Percentiles rank a stretch among this genome's conserved stretches.
These are phyloP conservation scores for Pezicula rhizophila DNA, from an alignment of 2,329 filamentous ascomycete species.

Conservation along the genomic window DNA sequence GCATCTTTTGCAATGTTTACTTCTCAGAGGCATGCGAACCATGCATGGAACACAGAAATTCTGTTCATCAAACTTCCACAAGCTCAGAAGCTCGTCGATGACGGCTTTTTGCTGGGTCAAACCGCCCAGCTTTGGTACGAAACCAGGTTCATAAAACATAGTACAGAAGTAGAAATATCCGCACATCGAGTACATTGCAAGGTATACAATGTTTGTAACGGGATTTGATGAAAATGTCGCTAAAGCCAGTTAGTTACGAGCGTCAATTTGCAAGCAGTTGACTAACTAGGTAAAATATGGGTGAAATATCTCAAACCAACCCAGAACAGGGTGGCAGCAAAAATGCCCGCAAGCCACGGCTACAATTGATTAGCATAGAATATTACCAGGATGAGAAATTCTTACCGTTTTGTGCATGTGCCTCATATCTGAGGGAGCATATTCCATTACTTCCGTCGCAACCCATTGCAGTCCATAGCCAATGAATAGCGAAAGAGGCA, in stretches of 20 bases:
- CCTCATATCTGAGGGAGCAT: conserved; percentile 82
- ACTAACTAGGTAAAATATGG: conserved; percentile 64
- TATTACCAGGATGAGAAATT: neutral
- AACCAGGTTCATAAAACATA: conserved; percentile 88
- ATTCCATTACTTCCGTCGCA: conserved; percentile 71
- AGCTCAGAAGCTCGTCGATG: conserved; percentile 77
- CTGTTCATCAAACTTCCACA: conserved; percentile 87
- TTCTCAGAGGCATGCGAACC: conserved; percentile 85
- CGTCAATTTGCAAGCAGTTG: conserved; percentile 7
- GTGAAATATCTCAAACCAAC: conserved; percentile 71
- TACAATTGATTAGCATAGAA: conserved; percentile 29
- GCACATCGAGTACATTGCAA: conserved; percentile 56
- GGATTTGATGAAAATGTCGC: conserved; percentile 60
- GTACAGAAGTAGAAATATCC: conserved; percentile 81
- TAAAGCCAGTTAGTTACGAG: conserved; percentile 33
- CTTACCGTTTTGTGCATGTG: conserved; percentile 81
- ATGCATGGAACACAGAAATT: conserved; percentile 95
- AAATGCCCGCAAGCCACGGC: conserved; percentile 92
- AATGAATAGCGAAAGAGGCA: conserved; percentile 64
- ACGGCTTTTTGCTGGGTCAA: conserved; percentile 83
- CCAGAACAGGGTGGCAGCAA: conserved; percentile 79
- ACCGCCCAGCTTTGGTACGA: conserved; percentile 83
- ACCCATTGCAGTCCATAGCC: conserved; percentile 70
- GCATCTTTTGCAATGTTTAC: conserved; percentile 92
- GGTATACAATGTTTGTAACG: conserved; percentile 75